Conservation (phyloP, 75 land plant species). For the Azolla pinnata region DNA sequence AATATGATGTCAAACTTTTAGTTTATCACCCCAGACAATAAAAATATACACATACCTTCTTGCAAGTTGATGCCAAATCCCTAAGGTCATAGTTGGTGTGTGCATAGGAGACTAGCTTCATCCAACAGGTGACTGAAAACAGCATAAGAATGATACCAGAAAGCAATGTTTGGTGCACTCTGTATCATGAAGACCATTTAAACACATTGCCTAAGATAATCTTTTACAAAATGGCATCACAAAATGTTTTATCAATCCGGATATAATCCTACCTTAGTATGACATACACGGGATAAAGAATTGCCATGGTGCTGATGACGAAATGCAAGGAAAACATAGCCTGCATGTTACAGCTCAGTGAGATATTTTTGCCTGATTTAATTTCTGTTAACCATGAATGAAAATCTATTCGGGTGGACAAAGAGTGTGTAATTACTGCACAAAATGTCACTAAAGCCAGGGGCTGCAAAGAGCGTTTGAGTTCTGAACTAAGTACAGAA, state of each 20-base stretch:
- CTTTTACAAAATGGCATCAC: too few species aligned
- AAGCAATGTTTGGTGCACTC: constrained; percentile 70
- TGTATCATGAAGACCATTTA: too few species aligned
- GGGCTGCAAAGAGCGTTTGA: too few species aligned
- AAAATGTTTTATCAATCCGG: too few species aligned
- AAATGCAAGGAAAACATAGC: constrained; percentile 42
- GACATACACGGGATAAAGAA: constrained; percentile 64
- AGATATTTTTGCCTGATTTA: neutral
- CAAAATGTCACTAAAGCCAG: too few species aligned
- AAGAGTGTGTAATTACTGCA: too few species aligned
- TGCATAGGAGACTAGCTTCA: constrained; percentile 90
- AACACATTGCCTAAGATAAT: too few species aligned
- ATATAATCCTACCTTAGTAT: constrained; percentile 82
- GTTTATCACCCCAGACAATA: neutral
- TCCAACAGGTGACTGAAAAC: constrained; percentile 64
- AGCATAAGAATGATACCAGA: constrained; percentile 75
- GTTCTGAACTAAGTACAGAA: too few species aligned
- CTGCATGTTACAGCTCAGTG: constrained; percentile 16
- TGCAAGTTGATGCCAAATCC: constrained; percentile 21
- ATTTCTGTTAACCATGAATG: too few species aligned
- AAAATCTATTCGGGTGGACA: too few species aligned
- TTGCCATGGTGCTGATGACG: constrained; percentile 33
- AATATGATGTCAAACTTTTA: neutral
- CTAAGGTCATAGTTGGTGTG: constrained; percentile 77
- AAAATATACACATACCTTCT: constrained; percentile 39